Evolutionary conservation across 2,329 filamentous ascomycete species (phyloP).

Genomic region (Botrytis porri): DNA sequence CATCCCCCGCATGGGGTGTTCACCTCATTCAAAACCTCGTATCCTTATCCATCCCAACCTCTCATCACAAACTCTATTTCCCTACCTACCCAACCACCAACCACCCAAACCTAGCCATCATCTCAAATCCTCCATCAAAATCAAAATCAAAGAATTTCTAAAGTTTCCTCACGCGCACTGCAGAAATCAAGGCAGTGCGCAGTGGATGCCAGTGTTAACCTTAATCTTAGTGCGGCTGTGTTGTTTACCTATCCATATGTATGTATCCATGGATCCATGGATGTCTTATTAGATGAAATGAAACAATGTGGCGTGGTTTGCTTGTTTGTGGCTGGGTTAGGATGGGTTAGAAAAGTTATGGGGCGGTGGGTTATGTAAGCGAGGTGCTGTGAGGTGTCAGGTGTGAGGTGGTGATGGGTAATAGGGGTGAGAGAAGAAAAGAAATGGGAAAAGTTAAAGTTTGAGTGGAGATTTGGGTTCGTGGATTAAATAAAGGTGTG

Average conservation of each 20-base stretch:
- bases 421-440: background rate
- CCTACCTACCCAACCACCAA: background rate
- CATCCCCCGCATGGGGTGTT: too few species aligned
- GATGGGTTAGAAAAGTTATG: background rate
- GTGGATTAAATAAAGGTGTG: too few species aligned
- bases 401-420: background rate
- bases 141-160: too few species aligned
- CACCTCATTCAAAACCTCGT: background rate
- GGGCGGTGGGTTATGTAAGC: background rate
- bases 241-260: background rate
- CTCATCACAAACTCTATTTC: background rate
- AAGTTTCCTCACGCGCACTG: background rate
- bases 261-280: too few species aligned
- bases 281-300: background rate
- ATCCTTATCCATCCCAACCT: background rate
- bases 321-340: background rate
- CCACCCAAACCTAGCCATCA: background rate
- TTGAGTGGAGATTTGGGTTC: too few species aligned
- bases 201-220: too few species aligned
- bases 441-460: background rate
- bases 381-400: too few species aligned
- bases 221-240: background rate
- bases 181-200: background rate
- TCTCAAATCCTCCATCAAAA: background rate
- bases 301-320: background rate